A percentile compares a stretch with the other conserved stretches of the same genome.
Conservation (phyloP, 2,329 filamentous ascomycete species). For the Nectriaceae sp. region DNA sequence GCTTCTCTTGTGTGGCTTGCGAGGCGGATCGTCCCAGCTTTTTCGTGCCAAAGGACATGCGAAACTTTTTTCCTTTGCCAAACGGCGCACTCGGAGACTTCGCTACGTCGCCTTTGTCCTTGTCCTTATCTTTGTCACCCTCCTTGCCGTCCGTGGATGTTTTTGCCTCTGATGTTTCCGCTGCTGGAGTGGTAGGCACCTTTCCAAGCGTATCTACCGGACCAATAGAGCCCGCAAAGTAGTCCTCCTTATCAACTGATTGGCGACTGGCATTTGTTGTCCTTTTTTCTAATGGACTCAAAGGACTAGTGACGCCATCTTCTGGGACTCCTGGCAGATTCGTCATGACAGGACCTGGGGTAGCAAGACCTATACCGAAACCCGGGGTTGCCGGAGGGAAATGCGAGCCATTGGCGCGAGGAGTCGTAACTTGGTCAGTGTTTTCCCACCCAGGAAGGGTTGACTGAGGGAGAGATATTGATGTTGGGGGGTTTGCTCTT, state of each 20-base stretch:
- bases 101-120: conserved; percentile 52
- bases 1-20: conserved; percentile 64
- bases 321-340: conserved; percentile 51
- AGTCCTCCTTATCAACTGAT: conserved; percentile 71
- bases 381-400: conserved; percentile 71
- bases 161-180: conserved; percentile 50
- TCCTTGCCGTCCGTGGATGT: conserved; percentile 50
- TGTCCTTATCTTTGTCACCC: conserved; percentile 56
- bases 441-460: conserved; percentile 38
- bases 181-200: conserved; percentile 46
- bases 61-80: conserved; percentile 79
- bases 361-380: conserved; percentile 75
- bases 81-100: conserved; percentile 68
- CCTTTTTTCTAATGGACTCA: conserved; percentile 55
- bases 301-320: conserved; percentile 43
- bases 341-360: conserved; percentile 50
- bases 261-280: conserved; percentile 57
- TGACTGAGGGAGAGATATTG: conserved; percentile 51
- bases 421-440: conserved; percentile 55
- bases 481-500: conserved; percentile 59
- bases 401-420: conserved; percentile 65
- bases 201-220: conserved; percentile 50
- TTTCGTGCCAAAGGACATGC: conserved; percentile 81
- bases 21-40: conserved; percentile 74
- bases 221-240: conserved; percentile 68